Conservation (phyloP, 176 grass and related monocot species). For the Rhynchospora pubera region DNA sequence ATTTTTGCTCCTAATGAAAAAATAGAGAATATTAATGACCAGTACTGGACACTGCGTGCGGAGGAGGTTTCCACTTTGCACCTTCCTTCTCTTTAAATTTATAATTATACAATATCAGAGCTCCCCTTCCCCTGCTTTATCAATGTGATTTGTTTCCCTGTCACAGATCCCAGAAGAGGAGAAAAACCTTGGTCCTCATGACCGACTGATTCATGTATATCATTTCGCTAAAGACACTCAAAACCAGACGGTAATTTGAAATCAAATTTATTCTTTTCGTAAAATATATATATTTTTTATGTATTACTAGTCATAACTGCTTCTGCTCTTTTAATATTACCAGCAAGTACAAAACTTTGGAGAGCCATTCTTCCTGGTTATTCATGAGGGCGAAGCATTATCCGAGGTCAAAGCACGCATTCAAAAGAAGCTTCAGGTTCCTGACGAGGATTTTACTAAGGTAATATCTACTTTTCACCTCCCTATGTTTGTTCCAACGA, state of each 20-base stretch:
- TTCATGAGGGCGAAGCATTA: slow-evolving; percentile 82
- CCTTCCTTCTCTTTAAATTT: neutral
- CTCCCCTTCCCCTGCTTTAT: neutral
- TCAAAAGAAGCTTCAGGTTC: slow-evolving; percentile 86
- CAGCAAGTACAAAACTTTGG: slow-evolving; percentile 99
- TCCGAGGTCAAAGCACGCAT: slow-evolving; percentile 80
- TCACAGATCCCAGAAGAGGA: slow-evolving; percentile 95
- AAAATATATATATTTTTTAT: too few relatives aligned
- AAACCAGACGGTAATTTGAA: slow-evolving; percentile 76
- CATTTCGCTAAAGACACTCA: slow-evolving; percentile 95
- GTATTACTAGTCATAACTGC: neutral
- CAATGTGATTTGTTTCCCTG: slow-evolving; percentile 13
- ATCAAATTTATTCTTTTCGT: neutral
- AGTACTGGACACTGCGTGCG: slow-evolving; percentile 95
- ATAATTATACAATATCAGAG: neutral
- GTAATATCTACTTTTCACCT: slow-evolving; percentile 29
- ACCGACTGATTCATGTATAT: slow-evolving; percentile 92
- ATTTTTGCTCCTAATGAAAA: slow-evolving; percentile 75
- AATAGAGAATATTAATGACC: slow-evolving; percentile 98
- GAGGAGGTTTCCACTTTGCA: slow-evolving; percentile 62
- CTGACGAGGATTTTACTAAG: slow-evolving; percentile 87
- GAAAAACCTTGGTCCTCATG: slow-evolving; percentile 77
- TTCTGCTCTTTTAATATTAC: slow-evolving; percentile 11
- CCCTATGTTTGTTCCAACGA: neutral
- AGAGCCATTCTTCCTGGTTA: slow-evolving; percentile 95